Evolutionary conservation across 2,329 filamentous ascomycete genomes (phyloP).

Genomic region (Verticillium alfalfae): DNA sequence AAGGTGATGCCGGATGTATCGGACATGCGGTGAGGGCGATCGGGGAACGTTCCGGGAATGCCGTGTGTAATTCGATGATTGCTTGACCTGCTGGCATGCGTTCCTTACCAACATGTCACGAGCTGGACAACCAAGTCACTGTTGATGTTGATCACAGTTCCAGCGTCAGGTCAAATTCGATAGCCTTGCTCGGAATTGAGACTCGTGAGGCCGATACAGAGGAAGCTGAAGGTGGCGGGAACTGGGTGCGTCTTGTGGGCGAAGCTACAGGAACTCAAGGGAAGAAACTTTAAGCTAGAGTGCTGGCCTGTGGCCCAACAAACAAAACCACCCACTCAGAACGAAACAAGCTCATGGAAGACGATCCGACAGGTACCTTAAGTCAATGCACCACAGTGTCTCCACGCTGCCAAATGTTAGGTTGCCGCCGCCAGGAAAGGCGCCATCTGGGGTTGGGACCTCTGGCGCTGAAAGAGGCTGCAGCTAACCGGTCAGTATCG

Average conservation of each 20-base stretch:
- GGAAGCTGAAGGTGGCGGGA: neutral
- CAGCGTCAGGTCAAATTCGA: neutral
- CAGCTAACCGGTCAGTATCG: neutral
- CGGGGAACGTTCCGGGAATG: neutral
- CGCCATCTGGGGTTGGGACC: neutral
- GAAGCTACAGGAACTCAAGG: neutral
- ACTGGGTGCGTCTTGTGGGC: neutral
- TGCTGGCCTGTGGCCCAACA: neutral
- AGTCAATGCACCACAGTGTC: neutral
- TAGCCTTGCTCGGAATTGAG: neutral
- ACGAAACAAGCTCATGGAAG: neutral
- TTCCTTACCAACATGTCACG: neutral
- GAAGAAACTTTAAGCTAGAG: neutral
- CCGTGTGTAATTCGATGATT: neutral
- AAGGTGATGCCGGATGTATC: neutral
- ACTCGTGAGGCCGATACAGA: neutral
- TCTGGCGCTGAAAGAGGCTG: neutral
- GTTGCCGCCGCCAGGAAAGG: neutral
- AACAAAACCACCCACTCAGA: neutral
- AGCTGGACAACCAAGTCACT: neutral
- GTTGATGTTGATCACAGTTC: neutral
- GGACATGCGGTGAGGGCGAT: neutral
- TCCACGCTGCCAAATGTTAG: neutral
- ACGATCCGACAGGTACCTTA: neutral
- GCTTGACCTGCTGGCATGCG: neutral